These are phyloP conservation scores for Cladophialophora immunda DNA, from an alignment of 2,329 filamentous ascomycete species.

Conservation along the genomic window DNA sequence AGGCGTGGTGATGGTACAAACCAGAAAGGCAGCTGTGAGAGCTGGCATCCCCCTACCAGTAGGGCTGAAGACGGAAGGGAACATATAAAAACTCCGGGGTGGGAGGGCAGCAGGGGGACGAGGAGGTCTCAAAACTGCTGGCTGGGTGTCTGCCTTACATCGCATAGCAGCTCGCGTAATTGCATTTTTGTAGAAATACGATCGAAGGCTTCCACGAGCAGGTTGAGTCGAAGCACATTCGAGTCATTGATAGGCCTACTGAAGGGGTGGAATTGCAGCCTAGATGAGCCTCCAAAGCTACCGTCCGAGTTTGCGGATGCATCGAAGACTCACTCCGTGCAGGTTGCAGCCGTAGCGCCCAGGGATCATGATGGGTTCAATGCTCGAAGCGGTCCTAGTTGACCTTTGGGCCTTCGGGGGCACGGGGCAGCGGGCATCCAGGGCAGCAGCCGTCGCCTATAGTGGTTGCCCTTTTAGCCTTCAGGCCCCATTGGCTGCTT, in stretches of 20 bases:
- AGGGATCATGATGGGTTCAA: background rate
- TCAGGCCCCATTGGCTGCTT: conserved; percentile 20
- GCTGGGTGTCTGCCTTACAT: conserved; percentile 11
- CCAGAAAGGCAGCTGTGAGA: background rate
- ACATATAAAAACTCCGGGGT: conserved; percentile 1
- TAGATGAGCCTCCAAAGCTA: background rate
- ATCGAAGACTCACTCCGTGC: background rate
- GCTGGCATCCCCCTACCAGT: background rate
- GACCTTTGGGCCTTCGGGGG: conserved; percentile 11
- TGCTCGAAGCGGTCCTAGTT: conserved; percentile 13
- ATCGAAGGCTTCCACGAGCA: conserved; percentile 13
- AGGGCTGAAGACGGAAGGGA: background rate
- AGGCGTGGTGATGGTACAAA: background rate
- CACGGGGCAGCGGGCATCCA: conserved; percentile 18
- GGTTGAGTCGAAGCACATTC: background rate
- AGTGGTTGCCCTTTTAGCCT: background rate
- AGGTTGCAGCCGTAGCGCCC: conserved; percentile 3
- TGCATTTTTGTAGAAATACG: background rate
- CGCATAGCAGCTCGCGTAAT: conserved; percentile 14
- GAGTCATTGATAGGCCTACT: background rate
- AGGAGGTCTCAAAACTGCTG: background rate
- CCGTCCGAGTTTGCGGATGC: background rate
- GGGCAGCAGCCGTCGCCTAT: conserved; percentile 20
- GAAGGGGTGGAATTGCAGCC: conserved; percentile 9
- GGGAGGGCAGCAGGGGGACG: background rate